Base-by-base conservation (phyloP, 768 basidiomycete genomes). In the Naganishia antarctica region DNA sequence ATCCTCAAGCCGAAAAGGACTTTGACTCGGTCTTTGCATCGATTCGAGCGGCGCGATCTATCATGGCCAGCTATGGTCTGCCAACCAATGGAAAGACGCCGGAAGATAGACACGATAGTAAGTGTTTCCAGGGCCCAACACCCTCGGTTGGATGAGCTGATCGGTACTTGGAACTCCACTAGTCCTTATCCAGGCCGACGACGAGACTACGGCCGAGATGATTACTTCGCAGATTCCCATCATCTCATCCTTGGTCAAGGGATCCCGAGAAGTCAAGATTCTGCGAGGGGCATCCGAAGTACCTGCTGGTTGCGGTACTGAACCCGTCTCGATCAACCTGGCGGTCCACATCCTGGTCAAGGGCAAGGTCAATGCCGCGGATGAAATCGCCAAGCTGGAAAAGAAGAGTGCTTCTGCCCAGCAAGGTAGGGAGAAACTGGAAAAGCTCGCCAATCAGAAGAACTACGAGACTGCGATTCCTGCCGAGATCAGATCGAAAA, bases 321-420 rank as follows among this genome's bases (percentile, higher is more conserved):
- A 85, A 45, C 87, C 85, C 2, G 80, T 88, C 6, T 85, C 86
- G 1, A 80, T 91, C 34, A 84, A 86, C 23, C 83, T 91, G 0
- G 85, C 93, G 75, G 83, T 92, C 2, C 87, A 93, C 64, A 91
- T 99, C 40, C 82, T 87, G 79, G 91, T 53, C 16, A 69, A 96
- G 91, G 91, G 93, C 26, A 85, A 93, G 44, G 86, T 99, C 18
- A 88, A 98, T 78, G 79, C 94, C 6, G 86, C 90, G 48, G 84
- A 83, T 1, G 94, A 98, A 78, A 88, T 96, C 47, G 80, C 83
- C 43, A 97, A 93, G 78, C 86, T 87, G 66, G 85, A 90, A 73
- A 97, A 96, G 84, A 96, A 93, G 78, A 82, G 89, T 2, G 84
- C 87, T 41, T 79, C 91, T 11, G 86, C 84, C 1, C 80, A 82